These are phyloP conservation scores for Alternaria incomplexa DNA, from an alignment of 2,329 filamentous ascomycete species.

Conservation along the genomic window DNA sequence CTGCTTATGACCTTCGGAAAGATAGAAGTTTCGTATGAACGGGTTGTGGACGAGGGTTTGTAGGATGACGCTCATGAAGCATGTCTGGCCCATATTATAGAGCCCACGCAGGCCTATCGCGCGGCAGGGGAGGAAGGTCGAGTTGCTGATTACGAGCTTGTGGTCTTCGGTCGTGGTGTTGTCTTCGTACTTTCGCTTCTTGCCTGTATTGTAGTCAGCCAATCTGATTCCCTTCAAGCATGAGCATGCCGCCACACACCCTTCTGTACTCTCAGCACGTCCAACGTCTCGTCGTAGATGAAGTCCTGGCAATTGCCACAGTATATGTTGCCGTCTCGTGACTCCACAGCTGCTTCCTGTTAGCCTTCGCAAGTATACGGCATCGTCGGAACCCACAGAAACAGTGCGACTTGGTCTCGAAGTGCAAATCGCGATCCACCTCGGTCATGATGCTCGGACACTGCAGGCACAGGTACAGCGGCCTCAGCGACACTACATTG, in stretches of 20 bases:
- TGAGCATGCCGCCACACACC: slow-evolving; percentile 54
- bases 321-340: slow-evolving; percentile 74
- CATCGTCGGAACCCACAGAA: slow-evolving; percentile 66
- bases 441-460: slow-evolving; percentile 73
- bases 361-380: slow-evolving; percentile 14
- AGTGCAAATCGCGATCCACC: slow-evolving; percentile 70
- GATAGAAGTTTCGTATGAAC: slow-evolving; percentile 87
- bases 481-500: slow-evolving; percentile 58
- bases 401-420: slow-evolving; percentile 71
- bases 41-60: slow-evolving; percentile 95
- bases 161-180: slow-evolving; percentile 68
- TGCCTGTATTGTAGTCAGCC: slow-evolving; percentile 49
- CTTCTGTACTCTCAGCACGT: slow-evolving; percentile 74
- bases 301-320: slow-evolving; percentile 84
- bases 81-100: slow-evolving; percentile 98
- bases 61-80: slow-evolving; percentile 95
- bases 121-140: slow-evolving; percentile 78
- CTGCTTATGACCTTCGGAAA: slow-evolving; percentile 85
- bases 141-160: slow-evolving; percentile 78
- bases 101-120: slow-evolving; percentile 89
- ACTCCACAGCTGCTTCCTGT: slow-evolving; percentile 72
- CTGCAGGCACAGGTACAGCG: slow-evolving; percentile 66
- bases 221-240: not conserved
- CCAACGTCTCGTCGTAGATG: slow-evolving; percentile 81
- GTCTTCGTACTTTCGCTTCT: slow-evolving; percentile 80